These are phyloP conservation scores for Phytophthora colocasiae DNA, from an alignment of 352 stramenopile species.

Conservation along the genomic window DNA sequence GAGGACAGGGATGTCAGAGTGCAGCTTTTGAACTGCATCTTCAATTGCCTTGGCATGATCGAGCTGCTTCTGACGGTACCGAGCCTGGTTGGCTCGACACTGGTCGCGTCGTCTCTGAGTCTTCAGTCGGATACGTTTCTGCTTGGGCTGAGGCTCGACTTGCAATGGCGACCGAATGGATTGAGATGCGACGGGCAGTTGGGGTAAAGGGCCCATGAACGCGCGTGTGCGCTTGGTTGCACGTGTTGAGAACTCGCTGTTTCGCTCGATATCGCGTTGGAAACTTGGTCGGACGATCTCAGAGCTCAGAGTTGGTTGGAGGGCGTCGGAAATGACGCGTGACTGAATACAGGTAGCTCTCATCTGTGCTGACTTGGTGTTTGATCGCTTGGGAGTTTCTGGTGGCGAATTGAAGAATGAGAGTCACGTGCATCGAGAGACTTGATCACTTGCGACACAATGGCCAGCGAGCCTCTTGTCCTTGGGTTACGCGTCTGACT, in stretches of 20 bases:
- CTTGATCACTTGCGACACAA: neutral
- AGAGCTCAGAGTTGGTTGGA: slow-evolving; percentile 2
- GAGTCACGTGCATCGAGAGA: neutral
- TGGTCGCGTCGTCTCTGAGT: slow-evolving; percentile 29
- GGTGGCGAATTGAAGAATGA: neutral
- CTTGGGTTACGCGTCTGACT: slow-evolving; percentile 5
- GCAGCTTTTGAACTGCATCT: slow-evolving; percentile 21
- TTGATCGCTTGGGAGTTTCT: neutral
- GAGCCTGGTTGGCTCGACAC: slow-evolving; percentile 40
- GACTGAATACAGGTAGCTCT: neutral
- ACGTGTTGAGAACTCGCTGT: neutral
- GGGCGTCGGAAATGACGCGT: neutral
- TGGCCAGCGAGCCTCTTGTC: neutral
- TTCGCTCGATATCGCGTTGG: neutral
- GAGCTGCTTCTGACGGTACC: slow-evolving; percentile 42
- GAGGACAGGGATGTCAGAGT: slow-evolving; percentile 25
- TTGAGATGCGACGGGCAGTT: neutral
- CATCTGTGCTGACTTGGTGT: neutral
- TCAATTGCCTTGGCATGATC: slow-evolving; percentile 19
- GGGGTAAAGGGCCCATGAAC: neutral
- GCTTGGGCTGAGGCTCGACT: neutral
- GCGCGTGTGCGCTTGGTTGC: neutral
- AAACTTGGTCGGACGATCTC: slow-evolving; percentile 15
- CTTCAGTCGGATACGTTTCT: neutral
- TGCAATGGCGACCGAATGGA: neutral